Evolutionary conservation across 1,284 basidiomycete genomes (phyloP).

Genomic region (Leccinum subatratum): DNA sequence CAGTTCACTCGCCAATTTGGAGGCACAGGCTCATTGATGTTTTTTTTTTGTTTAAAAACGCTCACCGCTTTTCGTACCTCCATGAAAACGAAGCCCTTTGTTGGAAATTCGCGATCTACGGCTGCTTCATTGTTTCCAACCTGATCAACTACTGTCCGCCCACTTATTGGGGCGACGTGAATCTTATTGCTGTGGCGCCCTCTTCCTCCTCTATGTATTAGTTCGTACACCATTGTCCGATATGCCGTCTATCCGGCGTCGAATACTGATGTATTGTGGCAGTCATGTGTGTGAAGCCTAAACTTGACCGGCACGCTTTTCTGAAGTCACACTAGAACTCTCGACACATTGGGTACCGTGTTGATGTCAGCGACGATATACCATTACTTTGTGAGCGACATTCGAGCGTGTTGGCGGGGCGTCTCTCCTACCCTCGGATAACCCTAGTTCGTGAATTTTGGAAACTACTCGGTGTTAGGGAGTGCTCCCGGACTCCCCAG

Average conservation of each 20-base stretch:
- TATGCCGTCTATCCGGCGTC: too few relatives aligned
- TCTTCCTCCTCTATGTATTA: conserved; percentile 1
- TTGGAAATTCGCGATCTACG: neutral
- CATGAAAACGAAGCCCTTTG: neutral
- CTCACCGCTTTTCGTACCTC: neutral
- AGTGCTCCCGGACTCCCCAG: neutral
- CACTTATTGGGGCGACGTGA: conserved; percentile 9
- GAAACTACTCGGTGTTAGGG: conserved; percentile 1
- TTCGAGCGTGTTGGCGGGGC: neutral
- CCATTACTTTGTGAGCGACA: conserved; percentile 11
- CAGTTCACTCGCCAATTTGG: neutral
- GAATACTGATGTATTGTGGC: neutral
- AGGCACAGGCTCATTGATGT: neutral
- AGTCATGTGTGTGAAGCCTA: conserved; percentile 1
- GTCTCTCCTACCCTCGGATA: neutral
- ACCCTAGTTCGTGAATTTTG: conserved; percentile 3
- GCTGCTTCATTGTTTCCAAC: neutral
- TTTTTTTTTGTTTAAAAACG: neutral
- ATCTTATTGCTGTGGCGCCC: neutral
- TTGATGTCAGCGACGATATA: conserved; percentile 2
- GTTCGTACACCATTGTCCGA: conserved; percentile 1
- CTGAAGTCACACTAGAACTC: neutral
- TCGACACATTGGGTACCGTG: conserved; percentile 4
- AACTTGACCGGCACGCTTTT: neutral
- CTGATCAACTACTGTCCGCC: neutral